Evolutionary conservation across 1,139 yeast species (phyloP).

Genomic region (Saccharomycopsis hybrid): DNA sequence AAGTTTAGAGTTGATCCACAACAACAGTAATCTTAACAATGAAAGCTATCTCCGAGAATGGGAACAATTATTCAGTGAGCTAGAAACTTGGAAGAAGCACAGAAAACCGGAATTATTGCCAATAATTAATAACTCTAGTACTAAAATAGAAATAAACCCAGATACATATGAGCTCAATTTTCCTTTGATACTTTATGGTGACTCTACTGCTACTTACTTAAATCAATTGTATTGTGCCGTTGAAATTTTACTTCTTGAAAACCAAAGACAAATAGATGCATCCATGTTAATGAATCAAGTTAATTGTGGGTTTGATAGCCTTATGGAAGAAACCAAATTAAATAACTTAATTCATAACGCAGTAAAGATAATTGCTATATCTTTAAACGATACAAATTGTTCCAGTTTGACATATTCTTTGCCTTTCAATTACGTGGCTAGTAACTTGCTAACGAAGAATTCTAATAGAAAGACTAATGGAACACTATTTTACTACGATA

Average conservation of each 20-base stretch:
- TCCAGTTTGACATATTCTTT: slow-evolving; percentile 6
- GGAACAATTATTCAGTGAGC: not conserved
- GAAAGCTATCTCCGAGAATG: slow-evolving; percentile 7
- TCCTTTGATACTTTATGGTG: slow-evolving; percentile 12
- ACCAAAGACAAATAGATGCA: slow-evolving; percentile 1
- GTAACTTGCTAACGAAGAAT: slow-evolving; percentile 14
- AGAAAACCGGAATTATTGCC: slow-evolving; percentile 10
- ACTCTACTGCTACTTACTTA: slow-evolving; percentile 1
- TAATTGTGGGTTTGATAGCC: not conserved
- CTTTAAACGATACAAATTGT: slow-evolving; percentile 5
- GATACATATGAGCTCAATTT: slow-evolving; percentile 7
- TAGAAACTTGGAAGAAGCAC: slow-evolving; percentile 12
- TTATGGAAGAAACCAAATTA: slow-evolving; percentile 3
- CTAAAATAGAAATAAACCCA: slow-evolving; percentile 3
- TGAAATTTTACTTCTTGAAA: slow-evolving; percentile 6
- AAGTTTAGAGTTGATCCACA: slow-evolving; percentile 6
- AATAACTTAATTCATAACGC: slow-evolving; percentile 11
- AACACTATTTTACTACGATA: slow-evolving; percentile 12
- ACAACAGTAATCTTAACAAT: not conserved
- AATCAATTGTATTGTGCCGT: slow-evolving; percentile 14
- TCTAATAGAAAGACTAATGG: slow-evolving; percentile 6
- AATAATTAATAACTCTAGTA: slow-evolving; percentile 6
- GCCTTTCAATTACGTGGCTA: slow-evolving; percentile 13
- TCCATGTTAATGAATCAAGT: not conserved
- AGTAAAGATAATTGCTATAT: slow-evolving; percentile 12